phyloP scores from a whole-genome alignment of 495 filamentous ascomycete species.

The Penicillium lagena region DNA sequence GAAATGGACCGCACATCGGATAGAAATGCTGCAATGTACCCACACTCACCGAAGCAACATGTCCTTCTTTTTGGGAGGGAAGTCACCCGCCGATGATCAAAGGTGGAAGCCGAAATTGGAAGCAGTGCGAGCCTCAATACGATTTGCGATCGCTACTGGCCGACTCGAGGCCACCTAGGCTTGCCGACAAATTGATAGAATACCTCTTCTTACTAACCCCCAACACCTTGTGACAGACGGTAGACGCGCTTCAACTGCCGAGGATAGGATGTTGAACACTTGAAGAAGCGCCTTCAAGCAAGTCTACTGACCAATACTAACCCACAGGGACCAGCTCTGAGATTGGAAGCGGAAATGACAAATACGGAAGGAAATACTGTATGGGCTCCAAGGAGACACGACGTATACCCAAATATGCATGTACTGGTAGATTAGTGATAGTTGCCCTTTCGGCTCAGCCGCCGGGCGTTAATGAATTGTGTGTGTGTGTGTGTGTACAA shows the following conservation, averaged over 20 bases:
- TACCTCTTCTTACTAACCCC: background rate
- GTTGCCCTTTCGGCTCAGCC: constrained; percentile 24
- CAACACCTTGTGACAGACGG: constrained; percentile 10
- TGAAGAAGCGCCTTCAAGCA: constrained; percentile 14
- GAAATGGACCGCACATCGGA: constrained; percentile 20
- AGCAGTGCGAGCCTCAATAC: constrained; percentile 26
- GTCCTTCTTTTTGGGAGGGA: constrained; percentile 25
- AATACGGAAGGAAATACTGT: constrained; percentile 11
- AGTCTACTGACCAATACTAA: constrained; percentile 21
- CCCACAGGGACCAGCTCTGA: constrained; percentile 18
- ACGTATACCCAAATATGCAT: constrained; percentile 11
- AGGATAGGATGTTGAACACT: no score
- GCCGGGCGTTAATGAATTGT: constrained; percentile 30
- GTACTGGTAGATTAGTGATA: constrained; percentile 24
- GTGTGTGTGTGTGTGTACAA: constrained; percentile 10
- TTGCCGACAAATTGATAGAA: background rate
- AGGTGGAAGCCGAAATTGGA: constrained; percentile 23
- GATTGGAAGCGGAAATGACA: constrained; percentile 15
- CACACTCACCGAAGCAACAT: constrained; percentile 22
- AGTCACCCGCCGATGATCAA: constrained; percentile 20
- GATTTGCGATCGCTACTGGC: constrained; percentile 23
- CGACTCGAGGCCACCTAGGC: constrained; percentile 18
- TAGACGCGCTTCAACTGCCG: no score
- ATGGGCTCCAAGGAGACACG: constrained; percentile 19
- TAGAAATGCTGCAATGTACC: constrained; percentile 25